Base-by-base conservation (phyloP, 768 basidiomycete species). In the Pulveroboletus sp. region DNA sequence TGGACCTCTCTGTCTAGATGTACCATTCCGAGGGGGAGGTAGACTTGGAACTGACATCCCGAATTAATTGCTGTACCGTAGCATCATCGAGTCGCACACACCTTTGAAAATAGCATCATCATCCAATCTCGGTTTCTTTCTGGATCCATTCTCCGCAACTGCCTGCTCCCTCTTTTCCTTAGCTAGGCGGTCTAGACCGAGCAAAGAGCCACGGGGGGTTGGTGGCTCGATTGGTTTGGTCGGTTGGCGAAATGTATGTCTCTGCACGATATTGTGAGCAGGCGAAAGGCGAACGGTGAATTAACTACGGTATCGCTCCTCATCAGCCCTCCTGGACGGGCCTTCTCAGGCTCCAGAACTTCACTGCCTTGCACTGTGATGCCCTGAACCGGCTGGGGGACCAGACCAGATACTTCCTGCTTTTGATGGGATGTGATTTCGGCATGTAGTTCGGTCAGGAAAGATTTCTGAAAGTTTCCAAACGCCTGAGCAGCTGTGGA, bases 131-230 rank as follows among this genome's bases (percentile, higher is more conserved):
- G 76, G 75, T 56, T 76, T 87, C 70, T 93, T 89, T 56, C 88
- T 73, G 8, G 72, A 69, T 4, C 65, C 78, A 54, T 74, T 73
- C 39, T 73, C 68, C 16, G 60, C 62, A 12, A 54, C 71, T 2
- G 76, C 76, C 12, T 81, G 82, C 2, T 78, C 81, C 46, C 92
- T 75, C 70, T 97, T 99, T 64, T 96, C 92, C 41, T 79, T 81
- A 0, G 96, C 96, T 3, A 98, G 76, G 22, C 78, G 79, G 63
- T 99, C 94, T 6, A 98, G 75, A 4, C 95, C 94, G 1, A 97
- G 80, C 4, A 90, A 60, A 6, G 94, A 96, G 0, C 79, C 70
- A 40, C 89, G 76, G 1, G 89, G 88, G 13, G 88, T 88, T 11
- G 85, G 83, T 3, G 88, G 87, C 59, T 86, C 85, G 7, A 87